phyloP scores from a whole-genome alignment of 192 early-diverging fungal species.

The Tieghemiomyces parasiticus region DNA sequence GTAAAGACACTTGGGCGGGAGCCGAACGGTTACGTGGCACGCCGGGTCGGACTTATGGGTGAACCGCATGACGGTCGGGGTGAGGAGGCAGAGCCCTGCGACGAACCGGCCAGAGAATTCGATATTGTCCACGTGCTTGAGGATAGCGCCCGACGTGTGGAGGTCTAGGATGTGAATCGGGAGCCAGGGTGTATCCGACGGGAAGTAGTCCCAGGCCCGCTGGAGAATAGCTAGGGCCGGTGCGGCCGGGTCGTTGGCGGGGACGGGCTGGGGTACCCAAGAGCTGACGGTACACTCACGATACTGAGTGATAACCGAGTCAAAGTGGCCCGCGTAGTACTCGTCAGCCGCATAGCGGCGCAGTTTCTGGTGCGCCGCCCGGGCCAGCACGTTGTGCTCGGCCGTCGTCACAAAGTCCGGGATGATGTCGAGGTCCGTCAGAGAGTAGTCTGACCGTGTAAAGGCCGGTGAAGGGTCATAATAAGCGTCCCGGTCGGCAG shows the following conservation, averaged over 20 bases:
- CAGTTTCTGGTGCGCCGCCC: conserved; percentile 30
- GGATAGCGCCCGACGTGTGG: conserved; percentile 50
- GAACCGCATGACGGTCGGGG: conserved; percentile 55
- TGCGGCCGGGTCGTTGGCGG: conserved; percentile 12
- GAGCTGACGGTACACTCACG: conserved; percentile 51
- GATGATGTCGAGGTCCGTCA: conserved; percentile 19
- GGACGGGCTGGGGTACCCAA: conserved; percentile 29
- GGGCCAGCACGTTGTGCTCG: conserved; percentile 27
- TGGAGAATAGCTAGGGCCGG: conserved; percentile 28
- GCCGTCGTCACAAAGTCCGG: conserved; percentile 22
- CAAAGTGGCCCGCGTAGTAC: conserved; percentile 63
- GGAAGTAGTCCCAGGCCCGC: conserved; percentile 39
- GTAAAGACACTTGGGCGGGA: conserved; percentile 53
- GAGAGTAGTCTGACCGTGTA: not conserved
- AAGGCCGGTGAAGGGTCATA: conserved; percentile 6
- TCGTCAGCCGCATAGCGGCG: conserved; percentile 25
- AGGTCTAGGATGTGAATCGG: conserved; percentile 71
- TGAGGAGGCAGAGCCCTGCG: conserved; percentile 56
- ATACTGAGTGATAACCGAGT: conserved; percentile 57
- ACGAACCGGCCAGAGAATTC: conserved; percentile 63
- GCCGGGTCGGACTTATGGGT: conserved; percentile 43
- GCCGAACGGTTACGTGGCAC: conserved; percentile 37
- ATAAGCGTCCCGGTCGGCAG: not conserved
- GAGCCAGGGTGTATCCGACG: conserved; percentile 41
- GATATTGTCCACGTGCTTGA: conserved; percentile 68